Percentiles rank a stretch among this genome's conserved stretches.
phyloP scores from a whole-genome alignment of 176 grass and related monocot species.

The Avena sativa region DNA sequence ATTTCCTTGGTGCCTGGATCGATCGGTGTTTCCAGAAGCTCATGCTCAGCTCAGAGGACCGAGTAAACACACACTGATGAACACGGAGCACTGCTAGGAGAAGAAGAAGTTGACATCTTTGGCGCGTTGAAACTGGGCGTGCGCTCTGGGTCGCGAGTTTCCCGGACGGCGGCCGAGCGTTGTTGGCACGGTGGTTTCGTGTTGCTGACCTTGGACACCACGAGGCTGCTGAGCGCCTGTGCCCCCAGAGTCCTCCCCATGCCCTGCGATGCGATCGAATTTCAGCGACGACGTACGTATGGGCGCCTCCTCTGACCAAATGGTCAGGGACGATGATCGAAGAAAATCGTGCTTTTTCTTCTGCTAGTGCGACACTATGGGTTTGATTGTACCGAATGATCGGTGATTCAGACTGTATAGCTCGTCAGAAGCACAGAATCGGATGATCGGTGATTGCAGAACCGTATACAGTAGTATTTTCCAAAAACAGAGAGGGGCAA shows the following conservation, averaged over 20 bases:
- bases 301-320: neutral
- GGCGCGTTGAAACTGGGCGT: conserved; percentile 22
- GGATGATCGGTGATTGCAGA: neutral
- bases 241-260: neutral
- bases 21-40: no score
- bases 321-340: neutral
- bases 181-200: neutral
- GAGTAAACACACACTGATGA: conserved; percentile 24
- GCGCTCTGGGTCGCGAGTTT: neutral
- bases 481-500: no score
- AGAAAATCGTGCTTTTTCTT: neutral
- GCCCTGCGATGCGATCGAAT: neutral
- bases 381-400: neutral
- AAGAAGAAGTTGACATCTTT: neutral
- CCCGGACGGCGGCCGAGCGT: neutral
- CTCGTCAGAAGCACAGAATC: no score
- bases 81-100: neutral
- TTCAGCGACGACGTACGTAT: neutral
- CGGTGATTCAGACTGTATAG: no score
- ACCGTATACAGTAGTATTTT: no score
- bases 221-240: neutral
- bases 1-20: neutral
- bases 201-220: neutral
- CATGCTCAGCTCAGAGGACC: neutral
- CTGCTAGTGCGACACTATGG: no score